Evolutionary conservation across 768 basidiomycete genomes (phyloP).

Genomic region (Boletus sensibilis): DNA sequence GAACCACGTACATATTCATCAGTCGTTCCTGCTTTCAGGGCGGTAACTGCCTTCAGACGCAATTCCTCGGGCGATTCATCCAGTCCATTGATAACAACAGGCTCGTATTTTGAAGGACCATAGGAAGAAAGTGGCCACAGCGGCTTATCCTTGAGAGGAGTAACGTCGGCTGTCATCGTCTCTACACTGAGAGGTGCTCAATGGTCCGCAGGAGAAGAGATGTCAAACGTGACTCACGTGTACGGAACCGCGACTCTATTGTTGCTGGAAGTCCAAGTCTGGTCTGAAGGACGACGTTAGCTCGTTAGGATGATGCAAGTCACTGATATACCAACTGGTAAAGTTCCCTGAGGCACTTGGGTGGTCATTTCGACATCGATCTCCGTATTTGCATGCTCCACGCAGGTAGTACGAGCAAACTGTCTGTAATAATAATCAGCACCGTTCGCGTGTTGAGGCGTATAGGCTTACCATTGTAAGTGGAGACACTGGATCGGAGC

Average conservation of each 20-base stretch:
- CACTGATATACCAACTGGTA: slow-evolving; percentile 46
- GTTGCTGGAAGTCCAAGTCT: slow-evolving; percentile 40
- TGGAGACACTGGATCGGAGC: too few species aligned
- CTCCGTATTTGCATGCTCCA: slow-evolving; percentile 66
- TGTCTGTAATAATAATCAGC: slow-evolving; percentile 35
- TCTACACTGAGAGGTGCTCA: slow-evolving; percentile 47
- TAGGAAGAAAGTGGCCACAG: slow-evolving; percentile 79
- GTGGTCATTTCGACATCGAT: slow-evolving; percentile 66
- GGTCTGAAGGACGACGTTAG: slow-evolving; percentile 30
- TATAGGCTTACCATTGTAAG: slow-evolving; percentile 17
- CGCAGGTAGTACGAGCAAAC: slow-evolving; percentile 64
- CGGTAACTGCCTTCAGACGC: slow-evolving; percentile 58
- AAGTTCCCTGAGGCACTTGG: slow-evolving; percentile 43
- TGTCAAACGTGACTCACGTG: slow-evolving; percentile 31
- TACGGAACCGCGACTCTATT: slow-evolving; percentile 36
- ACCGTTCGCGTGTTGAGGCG: not conserved
- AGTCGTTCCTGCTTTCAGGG: slow-evolving; percentile 51
- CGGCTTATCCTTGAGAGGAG: slow-evolving; percentile 61
- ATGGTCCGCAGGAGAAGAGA: not conserved
- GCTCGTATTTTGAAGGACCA: slow-evolving; percentile 73
- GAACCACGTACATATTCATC: slow-evolving; percentile 66
- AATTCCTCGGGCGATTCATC: slow-evolving; percentile 83
- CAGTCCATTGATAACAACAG: slow-evolving; percentile 57
- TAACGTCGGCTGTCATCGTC: slow-evolving; percentile 62
- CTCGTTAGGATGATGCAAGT: slow-evolving; percentile 9